Conservation (phyloP, 345 rosid genomes). For the Hibiscus trionum region DNA sequence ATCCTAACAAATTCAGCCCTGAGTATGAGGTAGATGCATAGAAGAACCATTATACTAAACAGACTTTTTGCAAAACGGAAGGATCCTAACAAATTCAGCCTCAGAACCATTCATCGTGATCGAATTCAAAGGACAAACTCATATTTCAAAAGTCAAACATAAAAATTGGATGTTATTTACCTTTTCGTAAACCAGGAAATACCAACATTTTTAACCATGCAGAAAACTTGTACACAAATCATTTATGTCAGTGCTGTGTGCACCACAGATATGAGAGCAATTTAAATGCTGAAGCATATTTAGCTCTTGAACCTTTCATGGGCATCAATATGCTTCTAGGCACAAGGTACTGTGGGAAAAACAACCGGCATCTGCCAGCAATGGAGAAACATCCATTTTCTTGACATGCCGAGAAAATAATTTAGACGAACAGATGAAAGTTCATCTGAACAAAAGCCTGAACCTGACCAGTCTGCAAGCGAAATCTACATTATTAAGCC, state of each 20-base stretch:
- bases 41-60: background rate
- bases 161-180: background rate
- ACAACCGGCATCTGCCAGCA: slow-evolving; percentile 1
- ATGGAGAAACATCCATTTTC: background rate
- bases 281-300: background rate
- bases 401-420: background rate
- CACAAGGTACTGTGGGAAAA: background rate
- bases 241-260: background rate
- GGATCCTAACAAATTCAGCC: background rate
- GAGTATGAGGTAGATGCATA: background rate
- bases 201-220: background rate
- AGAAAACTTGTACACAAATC: background rate
- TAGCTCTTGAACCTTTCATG: background rate
- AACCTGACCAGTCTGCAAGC: background rate
- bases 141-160: background rate
- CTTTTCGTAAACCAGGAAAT: background rate
- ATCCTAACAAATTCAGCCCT: background rate
- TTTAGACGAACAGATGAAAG: background rate
- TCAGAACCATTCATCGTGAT: background rate
- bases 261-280: background rate
- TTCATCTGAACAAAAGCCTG: background rate
- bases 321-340: background rate
- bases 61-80: no score
- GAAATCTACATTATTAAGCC: background rate
- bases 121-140: background rate